phyloP scores from a whole-genome alignment of 768 basidiomycete species.

The Boletus rubroflammeus region DNA sequence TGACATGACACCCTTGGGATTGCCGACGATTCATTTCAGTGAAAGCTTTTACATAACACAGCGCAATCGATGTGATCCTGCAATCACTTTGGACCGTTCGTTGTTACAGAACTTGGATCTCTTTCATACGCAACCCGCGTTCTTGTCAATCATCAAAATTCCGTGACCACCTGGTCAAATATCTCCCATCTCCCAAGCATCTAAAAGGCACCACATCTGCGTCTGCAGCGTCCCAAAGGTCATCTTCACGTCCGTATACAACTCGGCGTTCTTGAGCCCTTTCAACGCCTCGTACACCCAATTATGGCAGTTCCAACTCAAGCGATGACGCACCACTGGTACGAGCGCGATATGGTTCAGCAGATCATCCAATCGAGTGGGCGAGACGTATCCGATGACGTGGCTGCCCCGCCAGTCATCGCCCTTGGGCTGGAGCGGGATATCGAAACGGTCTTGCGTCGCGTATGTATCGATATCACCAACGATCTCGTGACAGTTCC shows the following conservation, averaged over 20 bases:
- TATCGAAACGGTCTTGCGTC: conserved; percentile 13
- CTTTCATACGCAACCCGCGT: not conserved
- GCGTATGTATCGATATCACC: conserved; percentile 26
- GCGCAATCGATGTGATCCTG: not conserved
- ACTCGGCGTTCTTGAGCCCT: conserved; percentile 2
- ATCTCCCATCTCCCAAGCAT: conserved; percentile 30
- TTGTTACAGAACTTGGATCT: not conserved
- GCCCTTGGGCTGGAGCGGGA: conserved; percentile 3
- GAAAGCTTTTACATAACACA: not conserved
- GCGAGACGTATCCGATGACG: conserved; percentile 22
- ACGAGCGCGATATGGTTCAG: conserved; percentile 18
- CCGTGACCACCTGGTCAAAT: conserved; percentile 8
- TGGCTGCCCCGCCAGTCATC: conserved; percentile 27
- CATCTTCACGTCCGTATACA: conserved; percentile 18
- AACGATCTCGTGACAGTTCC: conserved; percentile 28
- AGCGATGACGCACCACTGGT: conserved; percentile 13
- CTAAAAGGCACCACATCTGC: conserved; percentile 29
- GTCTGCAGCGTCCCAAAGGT: conserved; percentile 19
- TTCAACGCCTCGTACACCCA: conserved; percentile 27
- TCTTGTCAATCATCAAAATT: too few relatives aligned
- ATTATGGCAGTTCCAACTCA: conserved; percentile 26
- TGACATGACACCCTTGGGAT: too few relatives aligned
- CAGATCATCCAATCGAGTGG: conserved; percentile 12
- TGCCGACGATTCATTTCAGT: too few relatives aligned
- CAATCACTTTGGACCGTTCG: too few relatives aligned